phyloP scores from a whole-genome alignment of 495 filamentous ascomycete genomes.

The Cladorrhinum samala region DNA sequence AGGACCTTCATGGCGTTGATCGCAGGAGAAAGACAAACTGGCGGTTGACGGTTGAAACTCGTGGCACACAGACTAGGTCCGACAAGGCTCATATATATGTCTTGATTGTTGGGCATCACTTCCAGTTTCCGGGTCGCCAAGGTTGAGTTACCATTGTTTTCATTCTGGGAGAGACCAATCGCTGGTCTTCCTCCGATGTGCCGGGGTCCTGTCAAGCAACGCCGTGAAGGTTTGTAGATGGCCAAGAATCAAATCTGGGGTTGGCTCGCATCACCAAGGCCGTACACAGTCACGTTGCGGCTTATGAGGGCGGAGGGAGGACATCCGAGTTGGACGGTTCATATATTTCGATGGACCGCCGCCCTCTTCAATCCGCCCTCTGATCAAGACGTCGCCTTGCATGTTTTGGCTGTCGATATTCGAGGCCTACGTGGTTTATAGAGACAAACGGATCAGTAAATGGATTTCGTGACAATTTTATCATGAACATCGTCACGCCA shows the following conservation, averaged over 20 bases:
- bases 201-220: not conserved
- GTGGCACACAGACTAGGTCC: no score
- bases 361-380: conserved; percentile 1
- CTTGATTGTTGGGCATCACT: no score
- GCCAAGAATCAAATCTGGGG: not conserved
- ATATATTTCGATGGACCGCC: conserved; percentile 9
- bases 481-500: no score
- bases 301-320: conserved; percentile 10
- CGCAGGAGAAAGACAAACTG: not conserved
- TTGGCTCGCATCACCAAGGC: not conserved
- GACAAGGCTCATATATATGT: not conserved
- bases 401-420: no score
- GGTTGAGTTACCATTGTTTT: not conserved
- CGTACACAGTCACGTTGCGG: not conserved
- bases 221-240: not conserved
- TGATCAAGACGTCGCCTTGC: no score
- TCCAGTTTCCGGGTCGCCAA: not conserved
- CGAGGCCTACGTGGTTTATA: no score
- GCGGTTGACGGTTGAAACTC: no score
- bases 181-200: conserved; percentile 3
- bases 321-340: conserved; percentile 9
- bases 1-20: conserved; percentile 21
- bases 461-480: no score
- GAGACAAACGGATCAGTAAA: no score
- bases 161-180: not conserved